phyloP scores from a whole-genome alignment of 2,329 filamentous ascomycete genomes.

The Annulohypoxylon truncatum region DNA sequence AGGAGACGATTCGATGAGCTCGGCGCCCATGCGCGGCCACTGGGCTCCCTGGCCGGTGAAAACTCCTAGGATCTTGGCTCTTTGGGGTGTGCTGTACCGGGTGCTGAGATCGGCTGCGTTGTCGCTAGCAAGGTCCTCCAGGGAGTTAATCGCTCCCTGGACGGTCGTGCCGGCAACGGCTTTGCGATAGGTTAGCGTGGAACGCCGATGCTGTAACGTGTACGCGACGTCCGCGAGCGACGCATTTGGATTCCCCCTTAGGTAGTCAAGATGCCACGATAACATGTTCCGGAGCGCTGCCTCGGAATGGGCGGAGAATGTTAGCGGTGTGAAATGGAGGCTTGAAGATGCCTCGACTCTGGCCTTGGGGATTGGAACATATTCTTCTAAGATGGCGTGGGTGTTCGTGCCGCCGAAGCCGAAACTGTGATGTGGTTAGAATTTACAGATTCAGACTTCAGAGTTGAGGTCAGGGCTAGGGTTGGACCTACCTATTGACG shows the following conservation, averaged over 20 bases:
- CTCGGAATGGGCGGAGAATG: conserved; percentile 30
- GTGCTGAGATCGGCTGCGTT: not conserved
- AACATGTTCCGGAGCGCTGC: conserved; percentile 17
- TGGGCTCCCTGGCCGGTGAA: conserved; percentile 46
- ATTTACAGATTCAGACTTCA: not conserved
- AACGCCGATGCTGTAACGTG: conserved; percentile 7
- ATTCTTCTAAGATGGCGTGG: conserved; percentile 41
- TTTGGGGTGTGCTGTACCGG: not conserved
- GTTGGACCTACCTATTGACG: conserved; percentile 31
- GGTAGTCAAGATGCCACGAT: not conserved
- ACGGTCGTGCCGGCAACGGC: conserved; percentile 5
- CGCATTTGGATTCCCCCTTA: not conserved
- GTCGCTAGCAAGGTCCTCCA: conserved; percentile 3
- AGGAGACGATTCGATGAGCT: conserved; percentile 32
- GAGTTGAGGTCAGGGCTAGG: not conserved
- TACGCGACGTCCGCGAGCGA: conserved; percentile 2
- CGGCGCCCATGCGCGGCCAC: conserved; percentile 45
- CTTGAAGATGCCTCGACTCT: not conserved
- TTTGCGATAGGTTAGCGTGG: conserved; percentile 5
- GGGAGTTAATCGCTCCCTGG: not conserved
- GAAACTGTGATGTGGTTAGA: conserved; percentile 22
- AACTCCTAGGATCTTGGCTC: not conserved
- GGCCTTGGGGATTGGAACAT: not conserved
- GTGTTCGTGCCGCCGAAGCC: conserved; percentile 42
- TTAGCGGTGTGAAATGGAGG: conserved; percentile 20